Base-by-base conservation (phyloP, 345 rosid genomes). In the Linum usitatissimum region DNA sequence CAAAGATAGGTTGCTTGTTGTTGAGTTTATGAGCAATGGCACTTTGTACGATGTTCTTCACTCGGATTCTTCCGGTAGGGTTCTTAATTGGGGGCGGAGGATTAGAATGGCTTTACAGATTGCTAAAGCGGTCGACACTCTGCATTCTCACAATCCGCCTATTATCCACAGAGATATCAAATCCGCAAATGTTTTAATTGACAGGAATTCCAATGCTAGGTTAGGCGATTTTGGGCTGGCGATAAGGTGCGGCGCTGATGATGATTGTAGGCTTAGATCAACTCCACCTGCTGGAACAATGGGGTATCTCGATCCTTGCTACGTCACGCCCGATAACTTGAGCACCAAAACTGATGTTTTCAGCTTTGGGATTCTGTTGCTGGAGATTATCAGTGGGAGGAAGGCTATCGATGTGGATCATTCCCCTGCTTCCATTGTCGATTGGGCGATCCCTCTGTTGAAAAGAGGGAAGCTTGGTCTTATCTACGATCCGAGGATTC, bases 251-350 rank as follows among this genome's bases (percentile, higher is more conserved):
- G 90, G 87, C 59, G 84, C 63, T 28, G 85, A 84, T 64, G 94
- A 90, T 69, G 90, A 76, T 40, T 82, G 62, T 69, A 73, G 73
- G 28, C 79, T 90, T 63, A 83, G 80, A 72, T 87, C 99, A 21
- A 93, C 97, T 14, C 99, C 99, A 0, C 99, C 99, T 0, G 99
- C 99, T 0, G 99, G 99, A 18, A 93, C 99, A 1, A 86, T 93
- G 40, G 99, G 99, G 0, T 93, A 93, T 77, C 84, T 93, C 0
- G 99, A 93, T 75, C 99, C 99, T 19, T 81, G 88, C 49, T 93
- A 93, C 74, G 95, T 90, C 9, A 93, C 99, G n/a, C 96, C 97
- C 1, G 97, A 90, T 71, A 82, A 90, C 67, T 70, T 93, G 74
- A 93, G 99, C 69, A 87, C 96, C 0, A 93, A 93, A 74, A 84